These are phyloP conservation scores for Dendrobium catenatum DNA, from an alignment of 106 monocot genomes.

Conservation along the genomic window DNA sequence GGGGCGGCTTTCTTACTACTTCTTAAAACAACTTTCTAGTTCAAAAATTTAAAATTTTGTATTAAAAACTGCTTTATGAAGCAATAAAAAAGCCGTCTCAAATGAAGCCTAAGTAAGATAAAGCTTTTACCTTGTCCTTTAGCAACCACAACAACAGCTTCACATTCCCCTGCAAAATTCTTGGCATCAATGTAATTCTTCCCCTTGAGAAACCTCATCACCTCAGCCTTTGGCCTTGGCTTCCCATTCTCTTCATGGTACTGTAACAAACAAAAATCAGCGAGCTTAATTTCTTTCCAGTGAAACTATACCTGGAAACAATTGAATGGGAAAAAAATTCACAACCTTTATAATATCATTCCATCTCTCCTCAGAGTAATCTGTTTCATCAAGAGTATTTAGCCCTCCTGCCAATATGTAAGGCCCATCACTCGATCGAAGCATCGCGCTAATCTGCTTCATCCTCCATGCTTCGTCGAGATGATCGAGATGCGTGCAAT, in stretches of 20 bases:
- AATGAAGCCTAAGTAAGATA: background rate
- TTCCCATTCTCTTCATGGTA: conserved; percentile 67
- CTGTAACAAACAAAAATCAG: conserved; percentile 11
- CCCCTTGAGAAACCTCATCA: conserved; percentile 68
- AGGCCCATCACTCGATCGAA: conserved; percentile 48
- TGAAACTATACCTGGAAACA: background rate
- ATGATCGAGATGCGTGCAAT: conserved; percentile 90
- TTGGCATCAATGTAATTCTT: conserved; percentile 68
- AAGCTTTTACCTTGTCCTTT: conserved; percentile 76
- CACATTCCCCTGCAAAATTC: conserved; percentile 76
- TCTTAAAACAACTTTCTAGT: no score
- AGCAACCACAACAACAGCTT: conserved; percentile 75
- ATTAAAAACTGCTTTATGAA: no score
- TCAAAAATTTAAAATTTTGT: no score
- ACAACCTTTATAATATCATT: conserved; percentile 42
- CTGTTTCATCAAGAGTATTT: conserved; percentile 67
- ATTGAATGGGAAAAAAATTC: background rate
- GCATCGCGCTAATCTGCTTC: conserved; percentile 75
- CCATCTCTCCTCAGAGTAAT: conserved; percentile 82
- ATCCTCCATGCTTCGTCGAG: conserved; percentile 89
- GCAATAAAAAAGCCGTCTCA: no score
- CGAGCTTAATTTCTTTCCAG: background rate
- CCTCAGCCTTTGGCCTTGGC: conserved; percentile 76
- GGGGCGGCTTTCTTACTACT: no score
- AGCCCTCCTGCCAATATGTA: conserved; percentile 79